Evolutionary conservation across 768 basidiomycete species (phyloP).

Genomic region (Leccinum incarnatum): DNA sequence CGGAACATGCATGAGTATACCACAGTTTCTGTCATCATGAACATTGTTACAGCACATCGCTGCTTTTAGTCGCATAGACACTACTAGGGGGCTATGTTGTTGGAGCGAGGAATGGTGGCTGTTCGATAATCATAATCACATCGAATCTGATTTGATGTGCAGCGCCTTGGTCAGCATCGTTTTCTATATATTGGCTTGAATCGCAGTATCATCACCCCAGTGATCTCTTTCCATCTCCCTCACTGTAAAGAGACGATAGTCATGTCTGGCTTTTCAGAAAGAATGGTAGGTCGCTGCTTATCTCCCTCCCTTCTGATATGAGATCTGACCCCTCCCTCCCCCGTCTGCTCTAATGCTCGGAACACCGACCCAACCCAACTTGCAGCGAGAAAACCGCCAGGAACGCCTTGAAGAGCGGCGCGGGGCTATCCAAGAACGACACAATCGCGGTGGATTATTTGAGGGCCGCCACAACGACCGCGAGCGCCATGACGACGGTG

Average conservation of each 20-base stretch:
- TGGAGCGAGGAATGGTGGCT: not conserved
- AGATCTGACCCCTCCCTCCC: not conserved
- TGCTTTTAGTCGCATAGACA: not conserved
- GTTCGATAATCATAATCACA: not conserved
- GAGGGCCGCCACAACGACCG: not conserved
- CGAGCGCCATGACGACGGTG: not conserved
- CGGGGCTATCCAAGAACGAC: not conserved
- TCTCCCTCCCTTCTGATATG: not conserved
- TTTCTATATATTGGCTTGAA: not conserved
- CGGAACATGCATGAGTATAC: not conserved
- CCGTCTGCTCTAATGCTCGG: not conserved
- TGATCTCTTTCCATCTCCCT: not conserved
- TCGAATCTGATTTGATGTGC: not conserved
- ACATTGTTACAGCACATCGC: not conserved
- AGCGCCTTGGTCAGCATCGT: not conserved
- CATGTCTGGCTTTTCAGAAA: not conserved
- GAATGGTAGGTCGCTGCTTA: not conserved
- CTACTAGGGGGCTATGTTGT: not conserved
- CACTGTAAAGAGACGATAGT: not conserved
- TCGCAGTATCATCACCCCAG: not conserved
- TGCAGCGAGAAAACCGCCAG: not conserved
- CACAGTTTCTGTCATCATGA: not conserved
- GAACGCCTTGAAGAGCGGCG: not conserved
- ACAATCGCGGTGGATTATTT: not conserved
- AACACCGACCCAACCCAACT: not conserved